These are phyloP conservation scores for Cubamyces sp. DNA, from an alignment of 768 basidiomycete genomes.

Conservation along the genomic window DNA sequence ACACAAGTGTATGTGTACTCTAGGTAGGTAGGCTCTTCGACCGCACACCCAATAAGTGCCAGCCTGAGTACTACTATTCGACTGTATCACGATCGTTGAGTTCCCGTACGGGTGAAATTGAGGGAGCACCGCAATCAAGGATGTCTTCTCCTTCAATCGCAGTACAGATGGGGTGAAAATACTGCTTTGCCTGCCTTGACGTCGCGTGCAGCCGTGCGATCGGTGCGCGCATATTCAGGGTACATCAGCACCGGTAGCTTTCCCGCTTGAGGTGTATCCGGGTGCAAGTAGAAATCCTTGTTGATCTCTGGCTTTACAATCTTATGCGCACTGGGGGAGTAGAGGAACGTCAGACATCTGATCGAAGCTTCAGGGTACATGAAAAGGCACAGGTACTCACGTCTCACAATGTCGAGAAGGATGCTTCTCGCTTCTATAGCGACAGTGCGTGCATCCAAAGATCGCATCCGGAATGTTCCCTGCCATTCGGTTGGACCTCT, in stretches of 20 bases:
- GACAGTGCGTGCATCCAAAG: not conserved
- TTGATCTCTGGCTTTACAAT: not conserved
- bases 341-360: too few relatives aligned
- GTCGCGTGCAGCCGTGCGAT: not conserved
- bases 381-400: not conserved
- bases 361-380: too few relatives aligned
- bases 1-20: too few relatives aligned
- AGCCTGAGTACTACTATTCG: too few relatives aligned
- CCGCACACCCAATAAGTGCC: too few relatives aligned
- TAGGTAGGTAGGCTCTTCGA: too few relatives aligned
- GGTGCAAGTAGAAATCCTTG: slow-evolving; percentile 1
- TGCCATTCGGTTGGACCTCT: not conserved
- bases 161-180: not conserved
- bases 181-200: not conserved
- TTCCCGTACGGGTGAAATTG: too few relatives aligned
- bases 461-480: not conserved
- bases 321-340: not conserved
- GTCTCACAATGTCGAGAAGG: not conserved
- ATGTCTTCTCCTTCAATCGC: not conserved
- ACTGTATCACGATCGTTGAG: too few relatives aligned
- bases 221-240: not conserved
- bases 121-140: too few relatives aligned
- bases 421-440: not conserved
- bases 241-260: not conserved
- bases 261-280: not conserved